phyloP scores from a whole-genome alignment of 192 early-diverging fungal genomes.

The Phlyctochytrium planicorne region DNA sequence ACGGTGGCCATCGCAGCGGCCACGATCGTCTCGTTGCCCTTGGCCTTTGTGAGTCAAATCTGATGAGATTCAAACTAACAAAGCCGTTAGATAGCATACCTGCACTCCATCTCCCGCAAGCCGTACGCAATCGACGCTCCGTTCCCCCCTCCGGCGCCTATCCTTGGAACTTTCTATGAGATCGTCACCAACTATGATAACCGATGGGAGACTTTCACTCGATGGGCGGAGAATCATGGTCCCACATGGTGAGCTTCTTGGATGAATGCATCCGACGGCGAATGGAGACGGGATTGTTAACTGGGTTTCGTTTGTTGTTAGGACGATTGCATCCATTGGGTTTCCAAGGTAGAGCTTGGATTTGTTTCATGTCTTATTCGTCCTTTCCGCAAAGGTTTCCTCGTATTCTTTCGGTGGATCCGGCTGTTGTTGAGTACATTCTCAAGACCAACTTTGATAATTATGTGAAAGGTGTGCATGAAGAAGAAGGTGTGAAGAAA shows the following conservation, averaged over 20 bases:
- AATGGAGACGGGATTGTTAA: too few species aligned
- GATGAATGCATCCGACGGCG: not conserved
- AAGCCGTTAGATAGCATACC: too few species aligned
- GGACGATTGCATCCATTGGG: too few species aligned
- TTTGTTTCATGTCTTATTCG: not conserved
- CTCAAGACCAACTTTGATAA: conserved; percentile 37
- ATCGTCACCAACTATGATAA: not conserved
- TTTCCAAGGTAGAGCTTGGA: too few species aligned
- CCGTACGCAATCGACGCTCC: too few species aligned
- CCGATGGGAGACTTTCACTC: not conserved
- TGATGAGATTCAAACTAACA: too few species aligned
- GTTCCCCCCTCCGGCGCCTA: not conserved
- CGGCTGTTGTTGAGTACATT: conserved; percentile 26
- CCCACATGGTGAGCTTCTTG: conserved; percentile 2
- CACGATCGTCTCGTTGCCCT: too few species aligned
- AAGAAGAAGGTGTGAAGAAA: conserved; percentile 30
- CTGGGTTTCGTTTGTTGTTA: too few species aligned
- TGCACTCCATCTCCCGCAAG: too few species aligned
- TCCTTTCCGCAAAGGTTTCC: not conserved
- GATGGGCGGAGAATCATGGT: not conserved
- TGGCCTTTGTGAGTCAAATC: too few species aligned
- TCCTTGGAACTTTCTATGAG: not conserved
- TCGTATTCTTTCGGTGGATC: conserved; percentile 11
- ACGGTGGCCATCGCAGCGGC: too few species aligned
- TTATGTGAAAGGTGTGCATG: conserved; percentile 27